Base-by-base conservation (phyloP, 2,329 filamentous ascomycete genomes). In the Ceratocystis cacaofunesta region DNA sequence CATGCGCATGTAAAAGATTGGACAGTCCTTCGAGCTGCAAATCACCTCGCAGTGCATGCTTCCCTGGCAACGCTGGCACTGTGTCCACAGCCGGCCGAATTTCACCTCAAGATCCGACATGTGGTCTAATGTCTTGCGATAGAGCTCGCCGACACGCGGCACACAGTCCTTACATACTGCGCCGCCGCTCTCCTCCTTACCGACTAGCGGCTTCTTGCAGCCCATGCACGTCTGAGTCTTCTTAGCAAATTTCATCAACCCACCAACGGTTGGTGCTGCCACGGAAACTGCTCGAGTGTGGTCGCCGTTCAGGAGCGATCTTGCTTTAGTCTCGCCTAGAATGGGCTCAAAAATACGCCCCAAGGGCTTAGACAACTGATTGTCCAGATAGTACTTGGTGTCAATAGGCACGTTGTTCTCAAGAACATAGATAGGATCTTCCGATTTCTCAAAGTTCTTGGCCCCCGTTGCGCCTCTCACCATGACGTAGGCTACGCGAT, bases 1-100 rank as follows among this genome's bases (percentile, higher is more conserved):
- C 94, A 99, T 99, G 3, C 94, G 86, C 94, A 99, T 99, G 75
- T 99, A 99, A 76, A 99, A 99, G 72, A 99, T 99, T 0, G 94
- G 94, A 73, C 94, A 99, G 78, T 99, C 94, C 74, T 91, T 89
- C 74, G 88, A 92, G 69, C 88, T 92, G 78, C 94, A 99, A 70
- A 99, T 97, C 65, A 99, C 95, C 75, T 99, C 94, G 74, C 90
- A 94, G 77, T 99, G 94, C 82, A 99, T 88, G 78, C 91, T 96
- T 65, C 92, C 94, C 78, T 99, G 94, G 75, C 94, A 99, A 52
- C 94, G 82, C 78, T 99, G 94, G 74, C 94, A 99, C 76, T 99
- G 94, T 61, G 94, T 99, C 94, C 94, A 99, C 63, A 99, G 80
- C 62, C 94, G 81, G 5, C 90, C 88, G 73, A 99, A 99, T 4